Base-by-base conservation (phyloP, 1,284 basidiomycete species). In the Trametes sp. region DNA sequence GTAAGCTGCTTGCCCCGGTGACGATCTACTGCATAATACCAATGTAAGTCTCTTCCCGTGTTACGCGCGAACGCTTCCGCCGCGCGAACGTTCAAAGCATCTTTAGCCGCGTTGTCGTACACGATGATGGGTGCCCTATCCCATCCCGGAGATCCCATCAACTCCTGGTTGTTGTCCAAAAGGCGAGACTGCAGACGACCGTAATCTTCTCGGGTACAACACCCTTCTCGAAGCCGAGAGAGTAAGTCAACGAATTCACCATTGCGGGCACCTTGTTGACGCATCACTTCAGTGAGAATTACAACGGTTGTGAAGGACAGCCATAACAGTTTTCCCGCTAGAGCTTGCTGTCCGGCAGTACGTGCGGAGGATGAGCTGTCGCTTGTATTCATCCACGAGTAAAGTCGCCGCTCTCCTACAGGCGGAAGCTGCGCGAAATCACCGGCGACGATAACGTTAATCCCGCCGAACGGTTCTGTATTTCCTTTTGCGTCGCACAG, bases 401-500 rank as follows among this genome's bases (percentile, higher is more conserved):
- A 74, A 4, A 78, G 44, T 11, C 61, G 35, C 0, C n/a, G 65
- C 3, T 74, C 69, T 0, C 60, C 65, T 0, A 78, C 73, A 21
- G 78, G 78, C 0, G 38, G 38, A 8, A 41, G 14, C 19, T 41
- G 38, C 4, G 72, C 71, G 64, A 81, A 78, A 58, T 81, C 79
- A 0, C 80, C 78, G 0, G 76, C 74, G 61, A 79, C 76, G 2
- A 81, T 79, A 0, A 80, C 64, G 51, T 76, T 80, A 0, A 80
- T 68, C 0, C 77, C 77, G 4, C 80, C 77, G 67, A 80, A 81
- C 0, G 69, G 57, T n/a, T n/a, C 9, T 3, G 64, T 51, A 26
- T 64, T 70, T 8, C 73, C 75, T 59, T 75, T 80, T 0, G 79
- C 78, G 14, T 64, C 29, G 14, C 35, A 61, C 1, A 80, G 53